Conservation (phyloP, 345 rosid species). For the Stellera chamaejasme region DNA sequence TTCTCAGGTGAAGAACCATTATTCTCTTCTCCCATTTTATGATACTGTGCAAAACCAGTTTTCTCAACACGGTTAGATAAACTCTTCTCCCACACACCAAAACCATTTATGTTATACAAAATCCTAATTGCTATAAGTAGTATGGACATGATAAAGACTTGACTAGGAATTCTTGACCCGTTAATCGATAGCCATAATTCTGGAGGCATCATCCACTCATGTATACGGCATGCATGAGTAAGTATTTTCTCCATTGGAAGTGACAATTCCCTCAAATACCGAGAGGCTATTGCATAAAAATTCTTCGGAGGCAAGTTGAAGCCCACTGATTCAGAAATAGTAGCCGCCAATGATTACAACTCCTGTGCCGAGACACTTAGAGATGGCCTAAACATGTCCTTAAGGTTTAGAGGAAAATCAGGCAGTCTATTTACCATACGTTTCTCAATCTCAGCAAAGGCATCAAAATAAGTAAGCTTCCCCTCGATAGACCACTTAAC, state of each 20-base stretch:
- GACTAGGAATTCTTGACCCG: constrained; percentile 48
- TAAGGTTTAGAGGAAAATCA: constrained; percentile 53
- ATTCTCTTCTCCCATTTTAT: constrained; percentile 11
- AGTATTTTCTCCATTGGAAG: constrained; percentile 50
- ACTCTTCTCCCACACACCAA: constrained; percentile 54
- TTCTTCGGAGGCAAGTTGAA: constrained; percentile 62
- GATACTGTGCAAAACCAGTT: constrained; percentile 6
- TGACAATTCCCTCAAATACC: constrained; percentile 46
- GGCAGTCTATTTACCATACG: constrained; percentile 33
- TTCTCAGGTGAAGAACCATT: constrained; percentile 10
- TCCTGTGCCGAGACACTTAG: constrained; percentile 39
- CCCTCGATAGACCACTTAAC: constrained; percentile 70
- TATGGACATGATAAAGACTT: constrained; percentile 43
- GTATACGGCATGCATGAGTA: constrained; percentile 40
- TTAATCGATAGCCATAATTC: constrained; percentile 62
- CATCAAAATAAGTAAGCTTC: constrained; percentile 56
- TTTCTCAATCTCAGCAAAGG: constrained; percentile 53
- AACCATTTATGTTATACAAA: constrained; percentile 50
- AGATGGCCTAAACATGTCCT: constrained; percentile 55
- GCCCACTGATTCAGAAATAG: constrained; percentile 55
- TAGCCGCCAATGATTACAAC: constrained; percentile 54
- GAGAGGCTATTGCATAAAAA: constrained; percentile 51
- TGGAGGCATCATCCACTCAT: constrained; percentile 71
- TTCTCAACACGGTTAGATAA: constrained; percentile 15
- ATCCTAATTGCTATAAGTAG: constrained; percentile 41